Percentiles rank a stretch among this genome's conserved stretches.
phyloP scores from a whole-genome alignment of 2,329 filamentous ascomycete species.

The Juglanconis oblonga region DNA sequence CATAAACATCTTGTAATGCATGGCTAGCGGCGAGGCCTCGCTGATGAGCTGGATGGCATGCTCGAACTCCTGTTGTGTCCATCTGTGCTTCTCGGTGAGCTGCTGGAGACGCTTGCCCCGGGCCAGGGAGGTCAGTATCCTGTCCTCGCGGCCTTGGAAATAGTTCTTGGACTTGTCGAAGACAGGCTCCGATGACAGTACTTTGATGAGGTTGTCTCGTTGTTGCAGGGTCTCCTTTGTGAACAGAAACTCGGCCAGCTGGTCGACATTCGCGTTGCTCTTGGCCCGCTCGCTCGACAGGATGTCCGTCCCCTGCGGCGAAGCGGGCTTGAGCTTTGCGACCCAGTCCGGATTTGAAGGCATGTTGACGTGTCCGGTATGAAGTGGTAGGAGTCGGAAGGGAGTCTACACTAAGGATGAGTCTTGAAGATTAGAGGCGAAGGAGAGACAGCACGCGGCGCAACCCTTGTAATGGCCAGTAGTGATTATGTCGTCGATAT shows the following conservation, averaged over 20 bases:
- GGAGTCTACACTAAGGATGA: neutral
- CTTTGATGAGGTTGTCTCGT: slow-evolving; percentile 57
- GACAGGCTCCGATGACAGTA: slow-evolving; percentile 65
- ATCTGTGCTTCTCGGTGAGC: slow-evolving; percentile 63
- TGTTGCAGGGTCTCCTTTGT: slow-evolving; percentile 62
- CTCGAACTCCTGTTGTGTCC: slow-evolving; percentile 61
- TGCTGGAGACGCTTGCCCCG: slow-evolving; percentile 68
- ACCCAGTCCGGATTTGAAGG: slow-evolving; percentile 22
- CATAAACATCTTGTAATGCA: slow-evolving; percentile 58
- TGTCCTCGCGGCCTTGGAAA: slow-evolving; percentile 66
- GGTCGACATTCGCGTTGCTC: slow-evolving; percentile 64
- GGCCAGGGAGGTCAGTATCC: slow-evolving; percentile 67
- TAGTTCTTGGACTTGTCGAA: slow-evolving; percentile 80
- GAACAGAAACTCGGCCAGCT: slow-evolving; percentile 67
- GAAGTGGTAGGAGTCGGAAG: neutral
- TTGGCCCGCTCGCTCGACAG: slow-evolving; percentile 65
- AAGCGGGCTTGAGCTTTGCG: slow-evolving; percentile 40
- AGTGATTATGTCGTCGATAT: neutral
- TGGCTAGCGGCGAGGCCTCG: slow-evolving; percentile 70
- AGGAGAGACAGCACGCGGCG: neutral
- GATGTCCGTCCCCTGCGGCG: slow-evolving; percentile 66
- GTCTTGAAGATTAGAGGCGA: neutral
- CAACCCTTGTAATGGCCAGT: neutral
- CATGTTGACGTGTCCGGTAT: slow-evolving; percentile 7
- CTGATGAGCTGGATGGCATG: slow-evolving; percentile 67